phyloP scores from a whole-genome alignment of 2,329 filamentous ascomycete species.

The Drechmeria coniospora region DNA sequence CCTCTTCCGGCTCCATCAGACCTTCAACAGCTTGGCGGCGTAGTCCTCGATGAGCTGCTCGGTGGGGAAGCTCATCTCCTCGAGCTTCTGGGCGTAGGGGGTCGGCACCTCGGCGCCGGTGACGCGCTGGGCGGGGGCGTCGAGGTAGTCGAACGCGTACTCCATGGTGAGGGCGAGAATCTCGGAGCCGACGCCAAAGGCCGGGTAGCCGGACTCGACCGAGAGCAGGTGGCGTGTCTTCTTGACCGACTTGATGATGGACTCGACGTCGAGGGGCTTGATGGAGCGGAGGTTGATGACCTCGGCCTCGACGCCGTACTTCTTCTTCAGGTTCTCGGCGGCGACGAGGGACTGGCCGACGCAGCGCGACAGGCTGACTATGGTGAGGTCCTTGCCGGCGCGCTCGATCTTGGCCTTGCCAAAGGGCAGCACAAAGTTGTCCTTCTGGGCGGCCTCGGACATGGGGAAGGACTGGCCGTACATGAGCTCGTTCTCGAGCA shows the following conservation, averaged over 20 bases:
- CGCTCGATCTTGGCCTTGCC: conserved; percentile 99
- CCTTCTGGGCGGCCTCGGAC: conserved; percentile 89
- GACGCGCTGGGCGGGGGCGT: conserved; percentile 83
- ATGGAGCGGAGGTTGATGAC: conserved; percentile 96
- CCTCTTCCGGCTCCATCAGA: conserved; percentile 33
- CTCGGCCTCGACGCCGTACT: conserved; percentile 90
- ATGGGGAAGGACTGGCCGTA: conserved; percentile 94
- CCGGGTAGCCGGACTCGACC: conserved; percentile 92
- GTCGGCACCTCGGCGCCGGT: conserved; percentile 96
- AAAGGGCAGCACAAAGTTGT: conserved; percentile 93
- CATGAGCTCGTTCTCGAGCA: conserved; percentile 77
- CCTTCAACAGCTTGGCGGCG: conserved; percentile 72
- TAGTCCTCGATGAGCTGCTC: conserved; percentile 78
- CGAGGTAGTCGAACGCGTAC: conserved; percentile 95
- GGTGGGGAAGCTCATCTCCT: conserved; percentile 90
- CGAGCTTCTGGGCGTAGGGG: conserved; percentile 81
- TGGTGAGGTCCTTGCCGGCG: conserved; percentile 85
- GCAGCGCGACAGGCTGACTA: conserved; percentile 87
- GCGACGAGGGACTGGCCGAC: conserved; percentile 83
- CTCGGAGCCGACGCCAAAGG: conserved; percentile 84
- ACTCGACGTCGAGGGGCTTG: conserved; percentile 90
- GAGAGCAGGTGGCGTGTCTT: conserved; percentile 88
- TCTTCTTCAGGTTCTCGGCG: conserved; percentile 83
- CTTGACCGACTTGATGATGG: conserved; percentile 94
- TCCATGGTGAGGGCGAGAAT: conserved; percentile 92